Conservation (phyloP, 768 basidiomycete species). For the Pleurotus platypus region DNA sequence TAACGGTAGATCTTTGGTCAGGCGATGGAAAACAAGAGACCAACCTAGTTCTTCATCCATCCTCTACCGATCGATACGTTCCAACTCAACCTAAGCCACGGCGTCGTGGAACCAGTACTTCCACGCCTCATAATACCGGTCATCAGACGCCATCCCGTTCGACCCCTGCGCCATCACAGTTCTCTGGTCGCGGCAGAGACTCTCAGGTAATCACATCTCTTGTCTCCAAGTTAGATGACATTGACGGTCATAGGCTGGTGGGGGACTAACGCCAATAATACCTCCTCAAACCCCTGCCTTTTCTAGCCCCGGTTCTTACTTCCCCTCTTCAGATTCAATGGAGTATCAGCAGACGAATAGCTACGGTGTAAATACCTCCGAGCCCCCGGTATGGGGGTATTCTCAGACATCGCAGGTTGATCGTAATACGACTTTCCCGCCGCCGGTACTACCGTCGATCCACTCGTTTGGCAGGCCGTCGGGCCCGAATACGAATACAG, state of each 20-base stretch:
- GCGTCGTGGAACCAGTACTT: constrained; percentile 39
- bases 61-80: constrained; percentile 73
- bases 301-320: constrained; percentile 7
- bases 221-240: background rate
- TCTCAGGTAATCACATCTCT: constrained; percentile 25
- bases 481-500: constrained; percentile 10
- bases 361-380: constrained; percentile 38
- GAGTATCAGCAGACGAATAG: constrained; percentile 36
- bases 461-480: constrained; percentile 44
- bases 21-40: constrained; percentile 77
- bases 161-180: constrained; percentile 46
- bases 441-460: constrained; percentile 51
- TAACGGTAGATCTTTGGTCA: constrained; percentile 93
- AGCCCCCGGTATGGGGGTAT: constrained; percentile 58
- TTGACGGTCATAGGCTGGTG: constrained; percentile 2
- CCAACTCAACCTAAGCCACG: constrained; percentile 43
- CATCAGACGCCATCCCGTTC: constrained; percentile 46
- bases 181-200: constrained; percentile 28
- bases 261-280: constrained; percentile 9
- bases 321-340: constrained; percentile 29
- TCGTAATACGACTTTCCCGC: constrained; percentile 44
- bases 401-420: constrained; percentile 32
- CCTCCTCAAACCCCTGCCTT: constrained; percentile 9
- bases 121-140: constrained; percentile 31
- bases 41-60: constrained; percentile 88